Evolutionary conservation across 2,329 filamentous ascomycete genomes (phyloP), one percentile per base, ranked within the genome.

Genomic region (Cladosporium sp.): DNA sequence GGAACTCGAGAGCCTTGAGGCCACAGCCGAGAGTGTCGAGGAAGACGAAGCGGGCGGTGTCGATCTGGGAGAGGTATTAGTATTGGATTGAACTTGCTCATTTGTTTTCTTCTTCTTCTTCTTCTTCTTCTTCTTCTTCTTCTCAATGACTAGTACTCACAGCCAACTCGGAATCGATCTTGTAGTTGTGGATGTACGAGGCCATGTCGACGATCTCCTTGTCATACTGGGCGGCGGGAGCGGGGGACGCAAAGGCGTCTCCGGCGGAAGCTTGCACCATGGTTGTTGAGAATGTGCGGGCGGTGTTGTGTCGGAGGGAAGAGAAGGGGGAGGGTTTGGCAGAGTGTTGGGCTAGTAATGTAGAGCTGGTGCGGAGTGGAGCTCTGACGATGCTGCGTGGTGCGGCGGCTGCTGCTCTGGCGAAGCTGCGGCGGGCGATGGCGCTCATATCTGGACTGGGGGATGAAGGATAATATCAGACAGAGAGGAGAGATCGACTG

Each of bases 11-110:
- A 72, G 92, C 95, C 83, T 98, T 93, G 69, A 99, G 89, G 78
- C 95, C 95, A 80, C 95, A 99, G 76, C 95, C 95, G 57, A 99
- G 87, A 65, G 95, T 98, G 80, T 99, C 95, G 76, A 98, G 88
- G 80, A 99, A 93, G 72, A 98, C 93, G 84, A 93, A 94, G 81
- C 95, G 90, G 69, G 95, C 95, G 58, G 95, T 99, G 80, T 99
- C 95, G 78, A 91, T 96, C 91, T 95, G 68, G 12, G 56, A 61
- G 71, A 61, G 16, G 46, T 66, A 44, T 52, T 67, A 53, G 28
- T 33, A 14, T 49, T 26, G 4, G 21, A 10, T 12, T 18, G 0
- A 10, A 33, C 7, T 33, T 21, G 11, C n/a, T 2, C 59, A 4
- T 40, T n/a, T n/a, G n/a, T n/a, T n/a, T n/a, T n/a, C n/a, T n/a